phyloP scores from a whole-genome alignment of 2,329 filamentous ascomycete species.

The Nannizzia gypsea region DNA sequence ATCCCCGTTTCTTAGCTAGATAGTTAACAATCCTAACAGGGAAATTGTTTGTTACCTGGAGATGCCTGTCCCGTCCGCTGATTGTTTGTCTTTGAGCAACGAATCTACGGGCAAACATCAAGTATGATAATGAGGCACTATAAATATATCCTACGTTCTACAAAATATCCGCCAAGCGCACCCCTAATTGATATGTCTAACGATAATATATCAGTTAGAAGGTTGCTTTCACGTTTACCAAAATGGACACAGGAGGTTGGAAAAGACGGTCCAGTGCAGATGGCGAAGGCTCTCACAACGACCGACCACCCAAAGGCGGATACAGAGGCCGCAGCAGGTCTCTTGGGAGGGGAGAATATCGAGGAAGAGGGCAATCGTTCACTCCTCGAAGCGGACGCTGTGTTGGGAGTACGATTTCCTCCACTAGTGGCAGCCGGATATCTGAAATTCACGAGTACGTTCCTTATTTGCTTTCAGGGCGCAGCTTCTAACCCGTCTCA shows the following conservation, averaged over 20 bases:
- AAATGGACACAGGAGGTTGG: background rate
- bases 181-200: background rate
- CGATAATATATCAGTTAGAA: background rate
- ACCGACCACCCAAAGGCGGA: background rate
- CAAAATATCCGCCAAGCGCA: background rate
- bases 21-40: too few relatives aligned
- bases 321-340: background rate
- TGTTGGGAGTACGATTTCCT: background rate
- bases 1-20: too few relatives aligned
- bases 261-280: background rate
- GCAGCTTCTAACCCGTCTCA: background rate
- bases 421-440: too few relatives aligned
- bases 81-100: background rate
- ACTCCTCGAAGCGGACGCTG: conserved; percentile 6
- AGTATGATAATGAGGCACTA: background rate
- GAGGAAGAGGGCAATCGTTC: conserved; percentile 14
- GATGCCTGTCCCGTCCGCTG: too few relatives aligned
- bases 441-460: background rate
- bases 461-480: background rate
- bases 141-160: background rate
- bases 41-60: background rate
- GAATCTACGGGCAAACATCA: background rate
- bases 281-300: background rate
- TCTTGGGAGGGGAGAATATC: conserved; percentile 13
- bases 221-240: background rate